Percentiles rank a stretch among this genome's conserved stretches.
Conservation (phyloP, 2,329 filamentous ascomycete species). For the Colletotrichum sp. region DNA sequence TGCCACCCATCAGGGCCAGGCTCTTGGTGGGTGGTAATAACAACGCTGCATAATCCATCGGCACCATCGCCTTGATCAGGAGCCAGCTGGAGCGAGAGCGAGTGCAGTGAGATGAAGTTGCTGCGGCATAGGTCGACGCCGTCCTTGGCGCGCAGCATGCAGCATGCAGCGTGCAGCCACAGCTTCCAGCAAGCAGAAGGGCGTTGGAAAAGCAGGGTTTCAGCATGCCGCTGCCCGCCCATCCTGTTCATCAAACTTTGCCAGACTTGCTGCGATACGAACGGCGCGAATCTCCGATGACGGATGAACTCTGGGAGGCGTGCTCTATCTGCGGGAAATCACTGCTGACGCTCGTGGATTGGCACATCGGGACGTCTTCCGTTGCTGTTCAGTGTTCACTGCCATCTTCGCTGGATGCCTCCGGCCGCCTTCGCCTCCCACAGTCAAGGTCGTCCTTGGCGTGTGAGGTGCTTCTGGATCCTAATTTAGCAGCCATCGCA, state of each 20-base stretch:
- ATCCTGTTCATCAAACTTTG: constrained; percentile 17
- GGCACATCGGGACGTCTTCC: neutral
- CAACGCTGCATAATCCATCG: neutral
- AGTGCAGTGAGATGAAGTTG: neutral
- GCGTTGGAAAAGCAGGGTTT: constrained; percentile 12
- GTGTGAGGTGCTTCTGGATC: neutral
- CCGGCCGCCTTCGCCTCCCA: neutral
- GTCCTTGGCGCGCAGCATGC: constrained; percentile 8
- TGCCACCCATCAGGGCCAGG: neutral
- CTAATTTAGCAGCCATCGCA: neutral
- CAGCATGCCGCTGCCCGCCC: constrained; percentile 8
- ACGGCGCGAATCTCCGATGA: constrained; percentile 7
- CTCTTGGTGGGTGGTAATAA: neutral
- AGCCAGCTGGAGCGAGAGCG: neutral
- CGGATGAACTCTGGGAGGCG: neutral
- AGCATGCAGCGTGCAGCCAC: neutral
- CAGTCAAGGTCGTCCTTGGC: neutral
- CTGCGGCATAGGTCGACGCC: neutral
- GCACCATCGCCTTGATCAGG: neutral
- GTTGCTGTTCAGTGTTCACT: neutral
- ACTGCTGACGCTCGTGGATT: neutral
- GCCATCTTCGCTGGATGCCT: neutral
- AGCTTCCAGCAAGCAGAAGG: neutral
- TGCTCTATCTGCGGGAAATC: neutral
- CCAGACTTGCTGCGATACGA: neutral